Percentiles rank a stretch among this genome's conserved stretches.
Conservation (phyloP, 179 eudicot species). For the Beta corolliflora region DNA sequence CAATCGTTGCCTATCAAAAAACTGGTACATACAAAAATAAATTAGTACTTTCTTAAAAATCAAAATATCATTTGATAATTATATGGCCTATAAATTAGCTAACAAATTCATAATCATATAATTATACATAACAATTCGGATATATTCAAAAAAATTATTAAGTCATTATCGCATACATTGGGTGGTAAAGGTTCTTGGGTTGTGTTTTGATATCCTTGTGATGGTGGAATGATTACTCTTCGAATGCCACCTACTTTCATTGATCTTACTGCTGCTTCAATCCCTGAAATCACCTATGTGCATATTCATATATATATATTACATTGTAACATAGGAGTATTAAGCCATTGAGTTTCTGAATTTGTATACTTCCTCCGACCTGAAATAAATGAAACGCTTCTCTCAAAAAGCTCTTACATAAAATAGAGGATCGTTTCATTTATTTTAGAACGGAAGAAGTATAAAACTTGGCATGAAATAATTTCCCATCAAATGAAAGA, state of each 20-base stretch:
- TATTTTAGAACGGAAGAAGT: not conserved
- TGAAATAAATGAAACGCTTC: no score
- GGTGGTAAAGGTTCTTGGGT: conserved; percentile 89
- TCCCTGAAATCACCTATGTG: conserved; percentile 71
- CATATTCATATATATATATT: not conserved
- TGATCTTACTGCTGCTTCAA: conserved; percentile 71
- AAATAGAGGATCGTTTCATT: no score
- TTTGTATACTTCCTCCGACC: not conserved
- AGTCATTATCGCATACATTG: conserved; percentile 45
- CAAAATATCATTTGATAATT: not conserved
- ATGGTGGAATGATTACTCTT: conserved; percentile 85
- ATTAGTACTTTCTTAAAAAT: not conserved
- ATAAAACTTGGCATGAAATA: no score
- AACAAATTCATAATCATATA: not conserved
- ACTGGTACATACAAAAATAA: conserved; percentile 31
- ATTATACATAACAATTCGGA: no score
- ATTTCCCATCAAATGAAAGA: no score
- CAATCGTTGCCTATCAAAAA: conserved; percentile 81
- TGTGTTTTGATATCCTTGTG: conserved; percentile 86
- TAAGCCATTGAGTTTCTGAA: not conserved
- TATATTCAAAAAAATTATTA: no score
- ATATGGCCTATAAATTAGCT: not conserved
- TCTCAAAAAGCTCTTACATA: no score
- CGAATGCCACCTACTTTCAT: conserved; percentile 81
- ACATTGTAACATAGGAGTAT: not conserved